A percentile compares a stretch with the other conserved stretches of the same genome.
phyloP scores from a whole-genome alignment of 108 stramenopile genomes.

The Cyclotella baltica region DNA sequence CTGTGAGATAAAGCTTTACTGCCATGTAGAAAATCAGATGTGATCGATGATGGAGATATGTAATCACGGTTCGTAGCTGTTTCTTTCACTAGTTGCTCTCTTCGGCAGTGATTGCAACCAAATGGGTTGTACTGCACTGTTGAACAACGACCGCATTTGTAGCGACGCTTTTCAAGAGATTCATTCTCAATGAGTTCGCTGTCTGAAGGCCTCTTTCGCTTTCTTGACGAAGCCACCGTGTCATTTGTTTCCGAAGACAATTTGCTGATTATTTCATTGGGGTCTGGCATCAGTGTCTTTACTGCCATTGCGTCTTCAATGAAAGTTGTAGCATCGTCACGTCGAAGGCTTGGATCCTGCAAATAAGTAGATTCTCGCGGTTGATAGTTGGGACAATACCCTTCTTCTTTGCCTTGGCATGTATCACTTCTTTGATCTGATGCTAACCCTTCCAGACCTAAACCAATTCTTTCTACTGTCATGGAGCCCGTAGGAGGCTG shows the following conservation, averaged over 20 bases:
- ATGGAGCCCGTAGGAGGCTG: conserved; percentile 83
- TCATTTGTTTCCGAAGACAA: neutral
- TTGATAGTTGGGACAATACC: conserved; percentile 43
- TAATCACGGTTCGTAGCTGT: conserved; percentile 60
- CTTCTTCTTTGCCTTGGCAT: neutral
- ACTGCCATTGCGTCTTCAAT: conserved; percentile 61
- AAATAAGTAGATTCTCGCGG: conserved; percentile 47
- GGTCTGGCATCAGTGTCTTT: conserved; percentile 4
- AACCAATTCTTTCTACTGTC: conserved; percentile 78
- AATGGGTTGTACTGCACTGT: conserved; percentile 56
- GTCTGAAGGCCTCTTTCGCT: conserved; percentile 11
- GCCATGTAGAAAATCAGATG: conserved; percentile 16
- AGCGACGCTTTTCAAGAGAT: conserved; percentile 17
- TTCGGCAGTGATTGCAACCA: conserved; percentile 74
- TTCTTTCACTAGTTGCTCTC: conserved; percentile 70
- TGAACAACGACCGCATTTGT: conserved; percentile 75
- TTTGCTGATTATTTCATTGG: neutral
- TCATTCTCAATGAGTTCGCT: neutral
- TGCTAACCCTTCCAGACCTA: conserved; percentile 72
- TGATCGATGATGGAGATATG: conserved; percentile 11
- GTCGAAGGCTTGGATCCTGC: conserved; percentile 59
- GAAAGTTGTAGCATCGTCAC: conserved; percentile 74
- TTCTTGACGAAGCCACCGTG: neutral
- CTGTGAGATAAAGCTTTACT: conserved; percentile 2
- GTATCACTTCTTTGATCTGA: conserved; percentile 20